phyloP scores from a whole-genome alignment of 2,329 filamentous ascomycete species.

The Periconia macrospinosa region DNA sequence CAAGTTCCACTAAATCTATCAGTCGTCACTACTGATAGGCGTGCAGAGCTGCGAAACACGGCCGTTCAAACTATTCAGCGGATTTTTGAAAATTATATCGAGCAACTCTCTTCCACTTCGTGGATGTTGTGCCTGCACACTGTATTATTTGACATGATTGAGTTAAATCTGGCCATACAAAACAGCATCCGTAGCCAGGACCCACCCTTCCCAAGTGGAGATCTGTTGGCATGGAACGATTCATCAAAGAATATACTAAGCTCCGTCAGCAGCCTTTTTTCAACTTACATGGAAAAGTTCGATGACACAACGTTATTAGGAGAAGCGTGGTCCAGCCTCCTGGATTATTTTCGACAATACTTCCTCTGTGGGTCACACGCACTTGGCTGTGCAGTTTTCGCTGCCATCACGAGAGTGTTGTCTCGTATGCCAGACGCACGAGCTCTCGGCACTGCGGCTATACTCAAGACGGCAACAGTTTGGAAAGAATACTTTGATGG shows the following conservation, averaged over 20 bases:
- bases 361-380: conserved; percentile 44
- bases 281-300: conserved; percentile 75
- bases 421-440: conserved; percentile 27
- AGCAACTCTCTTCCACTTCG: conserved; percentile 73
- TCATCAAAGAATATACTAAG: conserved; percentile 44
- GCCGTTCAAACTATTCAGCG: conserved; percentile 88
- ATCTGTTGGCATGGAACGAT: conserved; percentile 40
- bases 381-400: conserved; percentile 48
- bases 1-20: conserved; percentile 72
- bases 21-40: conserved; percentile 69
- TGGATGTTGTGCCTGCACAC: conserved; percentile 83
- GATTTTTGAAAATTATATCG: conserved; percentile 89
- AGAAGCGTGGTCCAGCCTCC: conserved; percentile 73
- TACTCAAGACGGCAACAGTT: conserved; percentile 36
- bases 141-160: conserved; percentile 77
- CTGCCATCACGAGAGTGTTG: conserved; percentile 44
- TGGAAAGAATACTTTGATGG: conserved; percentile 40
- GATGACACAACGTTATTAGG: conserved; percentile 68
- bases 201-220: conserved; percentile 14
- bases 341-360: conserved; percentile 66
- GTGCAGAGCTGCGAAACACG: conserved; percentile 78
- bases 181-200: conserved; percentile 16
- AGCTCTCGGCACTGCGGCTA: conserved; percentile 22
- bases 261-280: conserved; percentile 59
- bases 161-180: conserved; percentile 56